Evolutionary conservation across 208 protist genomes (phyloP).

Genomic region (Porcisia deanei): DNA sequence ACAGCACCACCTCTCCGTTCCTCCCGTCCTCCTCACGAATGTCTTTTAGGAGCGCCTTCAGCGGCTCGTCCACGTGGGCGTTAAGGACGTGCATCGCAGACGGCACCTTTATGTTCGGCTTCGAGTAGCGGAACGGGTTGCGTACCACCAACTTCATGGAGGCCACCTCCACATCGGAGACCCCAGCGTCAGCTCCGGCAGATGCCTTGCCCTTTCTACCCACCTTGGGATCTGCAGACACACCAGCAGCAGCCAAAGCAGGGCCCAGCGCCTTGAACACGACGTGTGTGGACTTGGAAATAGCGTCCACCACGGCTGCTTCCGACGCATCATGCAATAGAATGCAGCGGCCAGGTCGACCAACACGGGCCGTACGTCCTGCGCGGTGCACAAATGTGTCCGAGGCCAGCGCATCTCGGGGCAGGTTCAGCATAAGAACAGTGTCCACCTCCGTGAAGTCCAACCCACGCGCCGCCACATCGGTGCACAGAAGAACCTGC

Average conservation of each 20-base stretch:
- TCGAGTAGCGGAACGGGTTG: conserved; percentile 72
- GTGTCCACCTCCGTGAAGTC: conserved; percentile 94
- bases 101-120: conserved; percentile 49
- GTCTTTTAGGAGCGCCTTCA: conserved; percentile 22
- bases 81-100: conserved; percentile 67
- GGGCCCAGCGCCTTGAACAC: conserved; percentile 49
- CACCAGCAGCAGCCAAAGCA: conserved; percentile 14
- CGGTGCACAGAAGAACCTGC: conserved; percentile 95
- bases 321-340: conserved; percentile 75
- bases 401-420: conserved; percentile 59
- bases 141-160: conserved; percentile 62
- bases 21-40: conserved; percentile 31
- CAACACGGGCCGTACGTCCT: conserved; percentile 95
- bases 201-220: conserved; percentile 6
- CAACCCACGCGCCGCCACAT: conserved; percentile 93
- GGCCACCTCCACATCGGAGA: conserved; percentile 1
- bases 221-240: neutral
- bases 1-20: conserved; percentile 60
- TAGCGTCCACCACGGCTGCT: conserved; percentile 43
- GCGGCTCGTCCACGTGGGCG: conserved; percentile 37
- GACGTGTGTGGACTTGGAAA: conserved; percentile 69
- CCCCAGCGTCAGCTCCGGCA: neutral
- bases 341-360: conserved; percentile 85
- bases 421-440: conserved; percentile 97
- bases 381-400: conserved; percentile 97